Evolutionary conservation across 148 eudicot species (phyloP), one percentile per base, ranked within the genome.

Genomic region (Diospyros kaki): DNA sequence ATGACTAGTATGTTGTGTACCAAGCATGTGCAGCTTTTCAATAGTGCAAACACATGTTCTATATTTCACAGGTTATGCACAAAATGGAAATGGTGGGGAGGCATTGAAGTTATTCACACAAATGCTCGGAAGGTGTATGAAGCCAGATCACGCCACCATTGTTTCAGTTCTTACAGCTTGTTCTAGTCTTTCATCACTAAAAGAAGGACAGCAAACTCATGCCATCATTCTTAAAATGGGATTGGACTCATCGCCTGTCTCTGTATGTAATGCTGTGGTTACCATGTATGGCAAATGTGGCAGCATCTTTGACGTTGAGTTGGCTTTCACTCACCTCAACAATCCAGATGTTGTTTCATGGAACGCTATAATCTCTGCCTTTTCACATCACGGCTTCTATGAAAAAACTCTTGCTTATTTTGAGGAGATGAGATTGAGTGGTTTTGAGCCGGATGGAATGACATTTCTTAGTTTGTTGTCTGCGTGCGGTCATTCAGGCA

Each of bases 221-320:
- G 58, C 75, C 9, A 74, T 78, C 58, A 18, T 78, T 69, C 60
- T 81, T 10, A 81, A 78, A 75, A 64, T 54, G 43, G 82, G 84
- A 65, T 76, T 68, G 53, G 65, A 56, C 9, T 67, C 73, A 60
- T 28, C 28, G 0, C 63, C 75, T 72, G 71, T 78, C 12, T 73
- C 82, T 40, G 62, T 84, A 18, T 79, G 78, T 64, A 84, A 81
- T 73, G 81, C 87, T 66, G 50, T 84, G 44, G 38, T 81, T 58
- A 78, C 84, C 72, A 77, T 82, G 85, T 86, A 86, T 69, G 76
- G 79, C 73, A 86, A 78, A 72, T 81, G 86, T 64, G 89, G 89
- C 51, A 41, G 76, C 68, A 74, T 83, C 75, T 13, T 51, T 64
- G 82, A 77, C 61, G 80, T 83, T 8, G 79, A 78, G 73, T 77